Conservation (phyloP, 2,329 filamentous ascomycete genomes). For the Ceratocystis cubensis region DNA sequence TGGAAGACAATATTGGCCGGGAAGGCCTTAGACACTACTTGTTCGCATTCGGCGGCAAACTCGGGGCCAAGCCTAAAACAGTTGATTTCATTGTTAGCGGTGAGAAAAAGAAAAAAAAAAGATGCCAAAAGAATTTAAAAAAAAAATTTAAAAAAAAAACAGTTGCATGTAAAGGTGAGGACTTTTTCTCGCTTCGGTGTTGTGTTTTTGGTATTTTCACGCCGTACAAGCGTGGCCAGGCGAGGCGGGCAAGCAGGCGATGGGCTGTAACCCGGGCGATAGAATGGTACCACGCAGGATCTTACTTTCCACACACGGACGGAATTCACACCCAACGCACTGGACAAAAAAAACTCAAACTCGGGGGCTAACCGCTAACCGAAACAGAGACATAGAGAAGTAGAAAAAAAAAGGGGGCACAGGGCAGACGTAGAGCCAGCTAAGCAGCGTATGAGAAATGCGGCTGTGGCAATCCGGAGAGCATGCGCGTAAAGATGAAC, state of each 20-base stretch:
- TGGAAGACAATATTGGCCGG: constrained; percentile 51
- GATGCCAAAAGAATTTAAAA: not conserved
- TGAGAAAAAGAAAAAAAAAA: constrained; percentile 21
- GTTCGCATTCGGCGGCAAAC: constrained; percentile 46
- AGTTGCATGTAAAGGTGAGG: not conserved
- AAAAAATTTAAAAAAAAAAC: not conserved
- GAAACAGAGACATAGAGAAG: constrained; percentile 1
- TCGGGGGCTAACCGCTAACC: not conserved
- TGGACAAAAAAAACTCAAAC: not conserved
- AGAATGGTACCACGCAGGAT: not conserved
- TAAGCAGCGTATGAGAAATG: not conserved
- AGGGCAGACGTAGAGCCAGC: not conserved
- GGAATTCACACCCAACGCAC: not conserved
- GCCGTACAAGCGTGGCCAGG: not conserved
- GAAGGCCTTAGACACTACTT: constrained; percentile 48
- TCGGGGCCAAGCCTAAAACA: constrained; percentile 40
- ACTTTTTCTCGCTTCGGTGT: not conserved
- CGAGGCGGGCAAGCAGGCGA: not conserved
- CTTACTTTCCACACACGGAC: not conserved
- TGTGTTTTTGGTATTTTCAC: not conserved
- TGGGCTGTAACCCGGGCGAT: not conserved
- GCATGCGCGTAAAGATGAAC: not conserved
- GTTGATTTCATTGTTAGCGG: constrained; percentile 22
- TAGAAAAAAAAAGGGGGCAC: not conserved
- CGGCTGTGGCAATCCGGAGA: constrained; percentile 12